Evolutionary conservation across 2,329 filamentous ascomycete genomes (phyloP).

Genomic region (Rhytidhysteron rufulum): DNA sequence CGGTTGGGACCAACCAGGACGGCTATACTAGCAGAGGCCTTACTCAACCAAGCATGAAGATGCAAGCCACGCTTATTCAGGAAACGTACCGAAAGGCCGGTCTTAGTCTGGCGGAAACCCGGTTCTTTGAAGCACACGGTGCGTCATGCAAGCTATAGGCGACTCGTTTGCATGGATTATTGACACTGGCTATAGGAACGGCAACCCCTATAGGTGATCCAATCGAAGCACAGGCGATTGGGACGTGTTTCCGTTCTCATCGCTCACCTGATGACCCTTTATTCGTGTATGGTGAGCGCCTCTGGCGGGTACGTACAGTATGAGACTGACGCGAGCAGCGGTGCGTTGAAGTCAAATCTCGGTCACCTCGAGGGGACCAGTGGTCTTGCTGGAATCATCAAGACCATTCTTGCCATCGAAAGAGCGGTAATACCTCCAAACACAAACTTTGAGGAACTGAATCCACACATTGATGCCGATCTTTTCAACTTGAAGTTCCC

Average conservation of each 20-base stretch:
- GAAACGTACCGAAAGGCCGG: constrained; percentile 32
- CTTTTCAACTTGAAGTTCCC: not conserved
- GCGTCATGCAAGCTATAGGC: no score
- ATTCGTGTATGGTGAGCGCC: not conserved
- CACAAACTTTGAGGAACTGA: constrained; percentile 7
- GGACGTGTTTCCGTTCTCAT: constrained; percentile 7
- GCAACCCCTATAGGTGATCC: constrained; percentile 36
- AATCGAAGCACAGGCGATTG: constrained; percentile 19
- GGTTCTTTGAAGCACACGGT: constrained; percentile 40
- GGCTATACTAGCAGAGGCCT: constrained; percentile 37
- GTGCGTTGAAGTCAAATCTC: constrained; percentile 12
- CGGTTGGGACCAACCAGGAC: constrained; percentile 35
- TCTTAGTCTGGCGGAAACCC: constrained; percentile 21
- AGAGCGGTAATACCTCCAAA: constrained; percentile 9
- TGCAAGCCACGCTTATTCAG: constrained; percentile 35
- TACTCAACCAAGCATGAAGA: constrained; percentile 33
- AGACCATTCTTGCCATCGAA: constrained; percentile 13
- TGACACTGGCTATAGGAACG: no score
- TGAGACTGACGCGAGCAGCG: constrained; percentile 5
- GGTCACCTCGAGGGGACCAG: constrained; percentile 12
- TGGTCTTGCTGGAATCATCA: constrained; percentile 11
- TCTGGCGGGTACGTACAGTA: not conserved
- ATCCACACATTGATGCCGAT: constrained; percentile 4
- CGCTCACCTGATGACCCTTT: not conserved
- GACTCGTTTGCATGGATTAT: no score